These are phyloP conservation scores for Jatropha podagrica DNA, from an alignment of 441 rosid species.

Conservation along the genomic window DNA sequence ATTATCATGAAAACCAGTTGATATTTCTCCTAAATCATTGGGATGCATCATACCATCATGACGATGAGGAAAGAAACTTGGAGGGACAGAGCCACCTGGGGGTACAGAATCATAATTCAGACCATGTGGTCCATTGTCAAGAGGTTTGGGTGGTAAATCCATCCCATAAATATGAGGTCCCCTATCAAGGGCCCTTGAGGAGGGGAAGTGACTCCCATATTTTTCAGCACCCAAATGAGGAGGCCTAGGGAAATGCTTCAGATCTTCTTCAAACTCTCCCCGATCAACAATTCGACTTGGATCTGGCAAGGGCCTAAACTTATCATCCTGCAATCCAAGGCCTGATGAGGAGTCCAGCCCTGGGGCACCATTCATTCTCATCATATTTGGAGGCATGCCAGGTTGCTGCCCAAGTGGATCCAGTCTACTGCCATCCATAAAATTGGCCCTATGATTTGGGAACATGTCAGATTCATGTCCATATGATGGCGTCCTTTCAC, in stretches of 20 bases:
- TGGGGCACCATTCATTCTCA: constrained; percentile 41
- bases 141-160: constrained; percentile 34
- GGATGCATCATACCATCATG: constrained; percentile 28
- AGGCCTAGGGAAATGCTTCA: constrained; percentile 45
- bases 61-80: constrained; percentile 48
- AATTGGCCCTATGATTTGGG: constrained; percentile 30
- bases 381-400: constrained; percentile 26
- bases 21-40: constrained; percentile 40
- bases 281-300: constrained; percentile 35
- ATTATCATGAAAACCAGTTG: constrained; percentile 42
- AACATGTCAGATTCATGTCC: constrained; percentile 36
- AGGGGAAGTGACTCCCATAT: constrained; percentile 37
- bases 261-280: constrained; percentile 50
- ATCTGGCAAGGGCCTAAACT: constrained; percentile 40
- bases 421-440: constrained; percentile 36
- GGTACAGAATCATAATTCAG: constrained; percentile 31
- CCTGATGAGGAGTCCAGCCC: constrained; percentile 31
- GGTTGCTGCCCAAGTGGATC: constrained; percentile 36
- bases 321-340: constrained; percentile 34
- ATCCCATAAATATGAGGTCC: constrained; percentile 39
- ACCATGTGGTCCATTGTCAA: constrained; percentile 38
- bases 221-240: constrained; percentile 42
- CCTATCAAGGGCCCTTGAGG: constrained; percentile 46
- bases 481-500: constrained; percentile 19
- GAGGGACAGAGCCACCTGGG: constrained; percentile 35